Percentiles rank a stretch among this genome's conserved stretches.
phyloP scores from a whole-genome alignment of 257 asterid species.

The Solanum arcanum region DNA sequence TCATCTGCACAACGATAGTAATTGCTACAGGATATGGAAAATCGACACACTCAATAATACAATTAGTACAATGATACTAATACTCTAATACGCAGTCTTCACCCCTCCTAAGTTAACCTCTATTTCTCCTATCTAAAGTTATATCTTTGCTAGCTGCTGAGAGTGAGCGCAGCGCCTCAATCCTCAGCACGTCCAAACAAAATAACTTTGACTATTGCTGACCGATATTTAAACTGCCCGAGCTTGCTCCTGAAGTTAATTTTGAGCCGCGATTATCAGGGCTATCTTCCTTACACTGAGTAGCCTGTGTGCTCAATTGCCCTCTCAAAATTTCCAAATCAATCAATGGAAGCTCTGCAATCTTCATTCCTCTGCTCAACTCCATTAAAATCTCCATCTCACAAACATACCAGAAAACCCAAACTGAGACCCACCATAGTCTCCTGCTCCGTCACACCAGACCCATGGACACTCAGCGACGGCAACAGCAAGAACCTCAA shows the following conservation, averaged over 20 bases:
- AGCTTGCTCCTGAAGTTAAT: not conserved
- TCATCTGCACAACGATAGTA: too few species aligned
- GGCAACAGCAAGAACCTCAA: constrained; percentile 37
- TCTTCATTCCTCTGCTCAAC: constrained; percentile 42
- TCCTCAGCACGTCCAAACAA: not conserved
- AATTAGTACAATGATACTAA: too few species aligned
- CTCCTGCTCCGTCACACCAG: constrained; percentile 52
- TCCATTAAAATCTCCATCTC: constrained; percentile 12
- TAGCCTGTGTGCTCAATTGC: not conserved
- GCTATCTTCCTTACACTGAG: not conserved
- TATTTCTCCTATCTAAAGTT: too few species aligned
- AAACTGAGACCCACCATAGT: constrained; percentile 11
- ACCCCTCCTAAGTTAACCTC: fast-evolving
- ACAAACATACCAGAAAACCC: constrained; percentile 6
- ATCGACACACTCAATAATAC: too few species aligned
- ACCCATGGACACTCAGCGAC: constrained; percentile 87
- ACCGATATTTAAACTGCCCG: not conserved
- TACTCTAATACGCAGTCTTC: too few species aligned
- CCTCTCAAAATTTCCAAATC: not conserved
- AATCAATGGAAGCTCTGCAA: constrained; percentile 52
- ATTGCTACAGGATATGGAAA: fast-evolving
- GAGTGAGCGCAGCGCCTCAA: not conserved
- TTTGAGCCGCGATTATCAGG: not conserved
- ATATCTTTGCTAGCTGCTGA: too few species aligned
- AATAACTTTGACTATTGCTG: not conserved